phyloP scores from a whole-genome alignment of 2,329 filamentous ascomycete species.

The Volutella citrinella region DNA sequence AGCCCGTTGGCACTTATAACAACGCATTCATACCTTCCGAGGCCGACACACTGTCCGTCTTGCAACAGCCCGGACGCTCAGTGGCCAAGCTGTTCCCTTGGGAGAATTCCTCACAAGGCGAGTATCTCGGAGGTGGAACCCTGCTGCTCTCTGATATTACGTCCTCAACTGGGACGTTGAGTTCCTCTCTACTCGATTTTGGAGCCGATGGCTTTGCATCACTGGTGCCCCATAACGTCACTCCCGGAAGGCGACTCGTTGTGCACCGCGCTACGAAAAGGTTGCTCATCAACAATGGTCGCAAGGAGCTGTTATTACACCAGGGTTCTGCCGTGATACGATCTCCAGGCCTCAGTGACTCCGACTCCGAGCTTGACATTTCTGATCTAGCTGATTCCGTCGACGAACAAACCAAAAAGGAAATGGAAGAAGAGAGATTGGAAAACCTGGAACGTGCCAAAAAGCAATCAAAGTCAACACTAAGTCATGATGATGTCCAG shows the following conservation, averaged over 20 bases:
- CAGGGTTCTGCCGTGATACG: constrained; percentile 10
- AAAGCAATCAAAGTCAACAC: constrained; percentile 11
- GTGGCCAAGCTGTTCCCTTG: too few relatives aligned
- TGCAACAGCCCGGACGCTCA: too few relatives aligned
- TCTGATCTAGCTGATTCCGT: constrained; percentile 27
- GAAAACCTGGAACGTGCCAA: constrained; percentile 11
- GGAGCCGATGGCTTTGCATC: constrained; percentile 25
- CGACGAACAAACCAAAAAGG: constrained; percentile 57
- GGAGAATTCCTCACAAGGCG: constrained; percentile 18
- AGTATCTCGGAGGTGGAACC: constrained; percentile 35
- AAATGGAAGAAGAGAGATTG: constrained; percentile 49
- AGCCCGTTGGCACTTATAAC: too few relatives aligned
- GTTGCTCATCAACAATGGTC: constrained; percentile 32
- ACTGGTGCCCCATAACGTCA: constrained; percentile 25
- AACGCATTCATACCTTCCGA: constrained; percentile 25
- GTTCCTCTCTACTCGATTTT: constrained; percentile 18
- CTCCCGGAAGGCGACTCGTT: constrained; percentile 43
- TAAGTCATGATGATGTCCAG: constrained; percentile 47
- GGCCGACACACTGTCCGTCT: constrained; percentile 15
- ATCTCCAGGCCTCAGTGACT: constrained; percentile 16
- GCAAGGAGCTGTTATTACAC: constrained; percentile 9
- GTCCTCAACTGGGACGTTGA: constrained; percentile 18
- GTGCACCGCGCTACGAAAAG: constrained; percentile 39
- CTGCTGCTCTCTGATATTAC: constrained; percentile 23
- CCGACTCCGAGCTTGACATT: constrained; percentile 42